Percentiles rank a stretch among this genome's conserved stretches.
phyloP scores from a whole-genome alignment of 306 rosid species.

The Citrullus amarus region DNA sequence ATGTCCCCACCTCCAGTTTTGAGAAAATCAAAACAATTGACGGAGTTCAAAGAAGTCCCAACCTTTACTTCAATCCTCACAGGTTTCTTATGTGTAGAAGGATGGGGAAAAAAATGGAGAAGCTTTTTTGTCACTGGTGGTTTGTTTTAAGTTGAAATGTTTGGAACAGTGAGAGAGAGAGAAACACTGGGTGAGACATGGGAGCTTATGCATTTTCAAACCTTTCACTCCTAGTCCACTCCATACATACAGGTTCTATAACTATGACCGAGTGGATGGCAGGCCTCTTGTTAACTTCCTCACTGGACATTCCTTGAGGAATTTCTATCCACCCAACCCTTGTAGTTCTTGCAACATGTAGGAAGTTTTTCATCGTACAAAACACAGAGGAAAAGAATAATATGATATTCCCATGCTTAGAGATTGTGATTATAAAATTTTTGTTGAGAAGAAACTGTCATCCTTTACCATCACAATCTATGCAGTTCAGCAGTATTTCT shows the following conservation, averaged over 20 bases:
- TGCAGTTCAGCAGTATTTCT: conserved; percentile 92
- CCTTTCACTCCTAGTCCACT: neutral
- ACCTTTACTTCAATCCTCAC: neutral
- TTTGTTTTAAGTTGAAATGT: neutral
- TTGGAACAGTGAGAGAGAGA: neutral
- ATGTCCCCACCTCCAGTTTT: neutral
- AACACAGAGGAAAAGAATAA: neutral
- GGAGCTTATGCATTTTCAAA: neutral
- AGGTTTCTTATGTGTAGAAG: no score
- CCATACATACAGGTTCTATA: neutral
- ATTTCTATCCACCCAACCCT: neutral
- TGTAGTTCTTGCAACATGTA: neutral
- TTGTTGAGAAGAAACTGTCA: neutral
- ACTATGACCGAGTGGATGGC: neutral
- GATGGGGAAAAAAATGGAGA: no score
- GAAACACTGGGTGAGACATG: neutral
- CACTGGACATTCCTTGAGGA: neutral
- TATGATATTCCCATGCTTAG: neutral
- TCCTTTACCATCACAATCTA: conserved; percentile 77
- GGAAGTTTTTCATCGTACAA: neutral
- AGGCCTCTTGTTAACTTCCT: neutral
- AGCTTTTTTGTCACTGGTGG: no score
- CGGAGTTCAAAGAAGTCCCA: neutral
- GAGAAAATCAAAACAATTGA: neutral
- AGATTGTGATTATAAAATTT: neutral